Percentiles rank a stretch among this genome's conserved stretches.
These are phyloP conservation scores for Cucumis sativus DNA, from an alignment of 306 rosid species.

Conservation along the genomic window DNA sequence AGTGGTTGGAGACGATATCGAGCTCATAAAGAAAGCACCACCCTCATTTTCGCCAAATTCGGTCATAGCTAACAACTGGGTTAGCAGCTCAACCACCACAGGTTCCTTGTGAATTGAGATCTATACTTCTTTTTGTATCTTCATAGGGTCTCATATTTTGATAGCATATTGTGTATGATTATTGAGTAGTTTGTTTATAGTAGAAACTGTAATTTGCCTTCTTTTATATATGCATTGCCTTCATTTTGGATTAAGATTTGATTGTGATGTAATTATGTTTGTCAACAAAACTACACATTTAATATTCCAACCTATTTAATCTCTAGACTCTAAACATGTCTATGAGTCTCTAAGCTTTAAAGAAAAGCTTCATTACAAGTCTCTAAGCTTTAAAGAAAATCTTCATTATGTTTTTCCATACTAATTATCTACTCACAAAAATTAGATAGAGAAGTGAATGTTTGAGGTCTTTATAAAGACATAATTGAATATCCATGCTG, in stretches of 20 bases:
- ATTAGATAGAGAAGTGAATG: too few species aligned
- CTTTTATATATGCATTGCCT: neutral
- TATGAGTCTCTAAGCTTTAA: too few species aligned
- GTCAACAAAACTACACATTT: neutral
- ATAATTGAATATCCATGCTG: too few species aligned
- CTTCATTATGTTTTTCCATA: too few species aligned
- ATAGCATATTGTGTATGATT: neutral
- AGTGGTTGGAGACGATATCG: constrained; percentile 32
- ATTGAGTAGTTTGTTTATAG: neutral
- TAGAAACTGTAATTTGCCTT: neutral
- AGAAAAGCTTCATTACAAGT: too few species aligned
- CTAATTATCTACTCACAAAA: too few species aligned
- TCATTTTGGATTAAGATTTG: neutral
- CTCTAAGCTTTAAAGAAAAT: too few species aligned
- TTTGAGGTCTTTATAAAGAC: too few species aligned
- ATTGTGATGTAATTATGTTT: too few species aligned
- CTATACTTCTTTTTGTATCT: neutral
- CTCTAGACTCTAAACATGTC: too few species aligned
- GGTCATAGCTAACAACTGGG: constrained; percentile 38
- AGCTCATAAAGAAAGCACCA: constrained; percentile 34
- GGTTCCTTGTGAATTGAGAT: constrained; percentile 34
- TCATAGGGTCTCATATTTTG: neutral
- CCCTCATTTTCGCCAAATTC: constrained; percentile 58
- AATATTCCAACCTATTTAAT: too few species aligned
- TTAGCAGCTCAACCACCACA: constrained; percentile 48